Evolutionary conservation across 306 rosid genomes (phyloP).

Genomic region (Dalbergia cultrata): DNA sequence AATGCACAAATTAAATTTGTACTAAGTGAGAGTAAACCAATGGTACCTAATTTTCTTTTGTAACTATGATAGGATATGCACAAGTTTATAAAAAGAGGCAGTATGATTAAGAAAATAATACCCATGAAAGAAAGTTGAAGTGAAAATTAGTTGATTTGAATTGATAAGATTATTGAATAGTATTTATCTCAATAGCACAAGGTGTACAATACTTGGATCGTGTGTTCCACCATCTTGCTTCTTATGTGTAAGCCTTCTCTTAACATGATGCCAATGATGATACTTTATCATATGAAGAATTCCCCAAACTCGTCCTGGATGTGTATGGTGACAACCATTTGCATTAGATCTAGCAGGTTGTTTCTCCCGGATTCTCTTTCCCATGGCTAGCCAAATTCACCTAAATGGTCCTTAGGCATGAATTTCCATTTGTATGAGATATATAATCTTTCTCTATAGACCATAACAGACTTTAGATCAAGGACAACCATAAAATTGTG

Average conservation of each 20-base stretch:
- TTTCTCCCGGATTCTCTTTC: constrained; percentile 49
- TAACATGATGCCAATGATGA: constrained; percentile 71
- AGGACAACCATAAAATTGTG: neutral
- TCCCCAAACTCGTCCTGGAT: constrained; percentile 65
- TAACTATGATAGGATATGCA: neutral
- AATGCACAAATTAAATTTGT: neutral
- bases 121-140: neutral
- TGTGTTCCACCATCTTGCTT: constrained; percentile 36
- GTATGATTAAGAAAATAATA: neutral
- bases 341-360: constrained; percentile 13
- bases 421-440: neutral
- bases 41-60: neutral
- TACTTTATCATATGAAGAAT: constrained; percentile 68
- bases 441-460: neutral
- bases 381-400: constrained; percentile 49
- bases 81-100: neutral
- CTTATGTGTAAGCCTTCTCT: constrained; percentile 56
- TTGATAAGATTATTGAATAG: neutral
- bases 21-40: neutral
- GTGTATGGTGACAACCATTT: constrained; percentile 37
- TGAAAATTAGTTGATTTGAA: neutral
- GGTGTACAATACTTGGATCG: constrained; percentile 39
- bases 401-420: neutral
- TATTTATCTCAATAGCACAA: neutral
- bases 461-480: neutral